phyloP scores from a whole-genome alignment of 2,329 filamentous ascomycete genomes.

The Colletotrichum nymphaeae region DNA sequence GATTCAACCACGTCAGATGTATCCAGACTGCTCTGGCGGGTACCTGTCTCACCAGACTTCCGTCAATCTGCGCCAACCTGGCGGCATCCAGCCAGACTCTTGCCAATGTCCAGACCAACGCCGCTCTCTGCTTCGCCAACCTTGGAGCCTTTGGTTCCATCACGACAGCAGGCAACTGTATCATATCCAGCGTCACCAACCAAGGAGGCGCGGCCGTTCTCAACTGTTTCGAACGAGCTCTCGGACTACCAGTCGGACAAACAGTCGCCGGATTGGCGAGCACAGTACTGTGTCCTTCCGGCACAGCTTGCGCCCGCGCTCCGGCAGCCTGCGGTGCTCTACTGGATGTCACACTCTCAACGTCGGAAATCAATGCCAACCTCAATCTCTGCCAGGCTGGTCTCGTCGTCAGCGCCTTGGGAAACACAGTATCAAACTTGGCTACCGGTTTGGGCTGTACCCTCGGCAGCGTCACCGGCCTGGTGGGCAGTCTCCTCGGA shows the following conservation, averaged over 20 bases:
- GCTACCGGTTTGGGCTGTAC: neutral
- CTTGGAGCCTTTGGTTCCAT: neutral
- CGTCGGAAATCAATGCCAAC: neutral
- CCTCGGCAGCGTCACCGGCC: neutral
- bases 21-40: neutral
- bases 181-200: neutral
- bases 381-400: slow-evolving; percentile 3
- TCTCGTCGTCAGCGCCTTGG: neutral
- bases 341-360: neutral
- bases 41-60: neutral
- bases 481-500: neutral
- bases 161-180: neutral
- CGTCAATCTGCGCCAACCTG: neutral
- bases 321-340: slow-evolving; percentile 7
- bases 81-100: neutral
- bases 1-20: neutral
- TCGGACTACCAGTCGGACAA: neutral
- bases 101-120: neutral
- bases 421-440: neutral
- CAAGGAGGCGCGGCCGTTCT: neutral
- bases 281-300: neutral
- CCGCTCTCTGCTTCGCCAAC: neutral
- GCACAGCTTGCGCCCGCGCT: neutral
- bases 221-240: neutral
- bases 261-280: neutral